Evolutionary conservation across 1,284 basidiomycete species (phyloP), one percentile per base, ranked within the genome.

Genomic region (Ustilago vetiveriae): DNA sequence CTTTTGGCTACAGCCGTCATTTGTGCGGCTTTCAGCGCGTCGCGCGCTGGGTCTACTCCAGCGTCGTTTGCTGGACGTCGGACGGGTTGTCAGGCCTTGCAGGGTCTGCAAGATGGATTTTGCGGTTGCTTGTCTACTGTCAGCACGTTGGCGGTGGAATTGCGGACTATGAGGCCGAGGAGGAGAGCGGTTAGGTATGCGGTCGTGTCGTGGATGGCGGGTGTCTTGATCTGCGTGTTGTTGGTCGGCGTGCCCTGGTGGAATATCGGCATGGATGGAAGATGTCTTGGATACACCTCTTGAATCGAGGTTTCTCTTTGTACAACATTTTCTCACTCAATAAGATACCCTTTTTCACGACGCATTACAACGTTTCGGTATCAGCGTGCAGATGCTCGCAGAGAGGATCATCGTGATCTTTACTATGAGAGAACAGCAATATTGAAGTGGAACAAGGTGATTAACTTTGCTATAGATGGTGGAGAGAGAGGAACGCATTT

Each of bases 81-180:
- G 16, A 55, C 68, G n/a, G 65, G 56, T 1, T 81, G 79, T 36
- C 33, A 72, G 19, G 78, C 70, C 0, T 54, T 79, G 16, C 60
- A 74, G 11, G 79, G 75, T 1, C 83, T 98, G 24, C 85, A 86
- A 29, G 91, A 97, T 77, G 96, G 96, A 3, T 97, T 94, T 79
- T 98, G 94, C 79, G 96, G 94, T 8, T 94, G 92, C 83, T 84
- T 98, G 68, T 94, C 90, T 4, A 99, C 96, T 0, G 87, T 99
- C 63, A 94, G 91, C 83, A 98, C 94, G 11, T 95, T 98, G 80
- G 90, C 88, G 2, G 89, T 89, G 4, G 96, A 99, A 82, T 83
- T 92, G 29, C 82, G 85, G 7, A 86, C 87, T 4, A 83, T 96
- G 48, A 84, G 83, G 37, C 72, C 72, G 3, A 32, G 43, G 14